Evolutionary conservation across 1,284 basidiomycete genomes (phyloP).

Genomic region (Papiliotrema laurentii): DNA sequence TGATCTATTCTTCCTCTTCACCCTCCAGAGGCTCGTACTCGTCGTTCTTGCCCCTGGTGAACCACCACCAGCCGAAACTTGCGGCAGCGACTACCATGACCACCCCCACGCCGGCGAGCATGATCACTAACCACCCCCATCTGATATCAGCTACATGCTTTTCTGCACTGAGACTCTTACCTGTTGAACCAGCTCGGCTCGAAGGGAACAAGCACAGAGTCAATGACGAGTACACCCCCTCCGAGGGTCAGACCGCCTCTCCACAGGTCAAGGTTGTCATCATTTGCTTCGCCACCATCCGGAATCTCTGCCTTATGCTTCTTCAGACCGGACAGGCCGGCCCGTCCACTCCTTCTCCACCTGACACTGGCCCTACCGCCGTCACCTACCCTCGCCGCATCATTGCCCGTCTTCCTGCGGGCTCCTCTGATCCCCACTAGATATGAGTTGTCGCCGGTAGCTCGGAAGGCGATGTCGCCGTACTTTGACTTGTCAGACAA

Average conservation of each 20-base stretch:
- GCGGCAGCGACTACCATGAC: conserved; percentile 56
- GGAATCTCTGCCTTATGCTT: conserved; percentile 6
- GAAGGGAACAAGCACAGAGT: conserved; percentile 78
- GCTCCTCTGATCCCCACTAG: conserved; percentile 89
- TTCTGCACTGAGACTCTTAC: conserved; percentile 8
- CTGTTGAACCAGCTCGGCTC: conserved; percentile 67
- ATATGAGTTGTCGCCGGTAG: conserved; percentile 52
- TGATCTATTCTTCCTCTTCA: conserved; percentile 58
- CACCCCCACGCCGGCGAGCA: conserved; percentile 55
- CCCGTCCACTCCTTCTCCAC: conserved; percentile 39
- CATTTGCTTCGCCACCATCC: conserved; percentile 5
- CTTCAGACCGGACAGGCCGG: not conserved
- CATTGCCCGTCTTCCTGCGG: conserved; percentile 63
- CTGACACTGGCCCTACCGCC: conserved; percentile 73
- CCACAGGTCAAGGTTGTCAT: conserved; percentile 19
- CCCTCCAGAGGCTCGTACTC: conserved; percentile 80
- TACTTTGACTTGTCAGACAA: conserved; percentile 60
- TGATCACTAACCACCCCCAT: conserved; percentile 41
- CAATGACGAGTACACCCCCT: conserved; percentile 86
- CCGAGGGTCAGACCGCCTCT: conserved; percentile 47
- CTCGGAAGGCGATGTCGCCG: conserved; percentile 75
- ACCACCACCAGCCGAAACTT: conserved; percentile 68
- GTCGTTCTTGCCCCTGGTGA: conserved; percentile 67
- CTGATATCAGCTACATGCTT: conserved; percentile 7
- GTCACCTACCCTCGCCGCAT: conserved; percentile 70